Base-by-base conservation (phyloP, 495 filamentous ascomycete genomes). In the Aspergillus steynii region DNA sequence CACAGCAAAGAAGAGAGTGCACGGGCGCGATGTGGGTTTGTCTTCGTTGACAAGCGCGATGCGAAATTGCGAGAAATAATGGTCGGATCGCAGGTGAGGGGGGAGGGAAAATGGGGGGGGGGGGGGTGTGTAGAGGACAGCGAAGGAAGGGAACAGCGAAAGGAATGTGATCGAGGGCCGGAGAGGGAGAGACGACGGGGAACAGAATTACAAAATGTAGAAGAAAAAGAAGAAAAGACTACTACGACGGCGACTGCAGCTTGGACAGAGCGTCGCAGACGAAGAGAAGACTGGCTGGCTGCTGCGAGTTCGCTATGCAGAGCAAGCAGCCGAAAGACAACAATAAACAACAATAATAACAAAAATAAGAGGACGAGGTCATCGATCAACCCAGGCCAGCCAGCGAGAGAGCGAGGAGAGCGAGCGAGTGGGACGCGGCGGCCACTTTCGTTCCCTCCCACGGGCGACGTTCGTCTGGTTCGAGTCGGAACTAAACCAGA, bases 181-280 rank as follows among this genome's bases (percentile, higher is more conserved):
- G 37, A 12, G 12, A 14, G 9, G 37, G 12, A 15, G 37, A 20
- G 37, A 42, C 12, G 32, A 27, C 37, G 58, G 49, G 53, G 42
- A 56, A 27, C 45, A 55, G 53, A n/a, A 34, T 56, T 45, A 15
- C 46, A 32, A 60, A 51, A 61, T 61, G 54, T 53, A 37, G n/a
- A 62, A 71, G 62, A 65, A 69, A 70, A 55, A 69, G 65, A 65
- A 68, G 65, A 50, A 61, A 55, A 55, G 50, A 53, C 26, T 55
- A 63, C 37, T 42, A 42, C 37, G 14, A 42, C 37, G 37, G 37
- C 37, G 37, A 42, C 37, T 42, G 37, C 12, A 42, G 37, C 37
- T 42, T 2, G 37, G 25, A 58, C 54, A 55, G 48, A 58, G 42
- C 58, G 58, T 31, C 48, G 54, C 37, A 59, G 60, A 61, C 48